Evolutionary conservation across 1,284 basidiomycete genomes (phyloP).

Genomic region (Cutaneotrichosporon sp.): DNA sequence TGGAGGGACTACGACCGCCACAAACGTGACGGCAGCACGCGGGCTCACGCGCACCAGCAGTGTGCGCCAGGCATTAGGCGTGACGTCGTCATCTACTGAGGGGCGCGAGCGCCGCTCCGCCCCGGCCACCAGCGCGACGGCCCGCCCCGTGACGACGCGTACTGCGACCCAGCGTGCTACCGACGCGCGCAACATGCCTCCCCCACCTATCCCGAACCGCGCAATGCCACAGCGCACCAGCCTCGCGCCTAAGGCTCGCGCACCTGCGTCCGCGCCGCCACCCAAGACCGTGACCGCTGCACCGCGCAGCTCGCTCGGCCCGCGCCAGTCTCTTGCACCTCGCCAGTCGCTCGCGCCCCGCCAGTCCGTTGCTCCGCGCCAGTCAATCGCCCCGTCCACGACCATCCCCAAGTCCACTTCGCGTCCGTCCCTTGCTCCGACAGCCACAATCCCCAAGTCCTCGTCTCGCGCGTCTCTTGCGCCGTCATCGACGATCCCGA

Average conservation of each 20-base stretch:
- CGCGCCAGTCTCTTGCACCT: background rate
- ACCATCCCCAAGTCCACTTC: background rate
- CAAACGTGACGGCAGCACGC: background rate
- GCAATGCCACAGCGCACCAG: background rate
- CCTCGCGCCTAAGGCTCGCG: background rate
- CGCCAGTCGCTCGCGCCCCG: background rate
- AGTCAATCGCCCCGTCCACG: background rate
- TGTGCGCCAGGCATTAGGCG: conserved; percentile 5
- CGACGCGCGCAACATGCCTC: conserved; percentile 4
- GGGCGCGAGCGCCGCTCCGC: conserved; percentile 2
- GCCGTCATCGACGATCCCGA: background rate
- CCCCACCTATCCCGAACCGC: conserved; percentile 2
- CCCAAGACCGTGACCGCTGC: background rate
- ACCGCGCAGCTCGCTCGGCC: background rate
- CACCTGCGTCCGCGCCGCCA: background rate
- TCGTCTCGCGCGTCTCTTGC: background rate
- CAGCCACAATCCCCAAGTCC: background rate
- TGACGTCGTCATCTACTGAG: background rate
- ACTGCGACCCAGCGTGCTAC: background rate
- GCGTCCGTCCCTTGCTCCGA: background rate
- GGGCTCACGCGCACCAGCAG: background rate
- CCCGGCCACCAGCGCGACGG: background rate
- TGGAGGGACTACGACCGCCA: background rate
- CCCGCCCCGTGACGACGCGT: background rate
- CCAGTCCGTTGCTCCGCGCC: too few relatives aligned